Evolutionary conservation across 2,329 filamentous ascomycete genomes (phyloP), one percentile per base, ranked within the genome.

Genomic region (Epichloe sibirici): DNA sequence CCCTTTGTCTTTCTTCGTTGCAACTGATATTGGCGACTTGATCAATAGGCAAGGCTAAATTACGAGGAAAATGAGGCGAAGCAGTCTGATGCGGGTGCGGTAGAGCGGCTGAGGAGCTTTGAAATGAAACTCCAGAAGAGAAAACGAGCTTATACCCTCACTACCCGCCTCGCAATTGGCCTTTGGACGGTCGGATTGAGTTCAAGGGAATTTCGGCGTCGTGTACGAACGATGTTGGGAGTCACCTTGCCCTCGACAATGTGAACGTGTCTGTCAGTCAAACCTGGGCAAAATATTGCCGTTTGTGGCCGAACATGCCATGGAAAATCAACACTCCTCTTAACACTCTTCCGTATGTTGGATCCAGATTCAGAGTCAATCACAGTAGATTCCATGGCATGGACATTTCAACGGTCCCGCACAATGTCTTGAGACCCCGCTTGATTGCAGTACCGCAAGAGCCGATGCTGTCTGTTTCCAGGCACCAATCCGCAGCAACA

Each of bases 401-500:
- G 0, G 62, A 68, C 1, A 64, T 74, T 3, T 39, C 61, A 38
- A 56, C 54, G 1, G 61, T 79, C 13, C 58, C 23, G 23, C 23
- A 23, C 23, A 23, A 23, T 3, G 23, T 23, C 23, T 23, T 23
- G 23, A 23, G 23, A 23, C 23, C 23, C 23, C 23, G 23, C 23
- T 23, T 23, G 23, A 23, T 23, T 23, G 23, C 23, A 23, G 23
- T 23, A 23, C 23, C 71, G 0, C 77, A 80, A 59, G 74, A 79
- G 8, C 61, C 73, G 0, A 68, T 74, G 9, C 73, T 78, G 57
- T 61, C 73, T 78, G 57, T 61, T 78, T 3, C 68, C 68, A 1
- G 71, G 67, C 31, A 68, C 65, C 2, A 23, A 65, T 72, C 48
- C 62, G 60, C 9, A 48, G 59, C 3, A 58, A 53, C 23, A 37